These are phyloP conservation scores for Backusella morwellensis DNA, from an alignment of 192 early-diverging fungal species.

Conservation along the genomic window DNA sequence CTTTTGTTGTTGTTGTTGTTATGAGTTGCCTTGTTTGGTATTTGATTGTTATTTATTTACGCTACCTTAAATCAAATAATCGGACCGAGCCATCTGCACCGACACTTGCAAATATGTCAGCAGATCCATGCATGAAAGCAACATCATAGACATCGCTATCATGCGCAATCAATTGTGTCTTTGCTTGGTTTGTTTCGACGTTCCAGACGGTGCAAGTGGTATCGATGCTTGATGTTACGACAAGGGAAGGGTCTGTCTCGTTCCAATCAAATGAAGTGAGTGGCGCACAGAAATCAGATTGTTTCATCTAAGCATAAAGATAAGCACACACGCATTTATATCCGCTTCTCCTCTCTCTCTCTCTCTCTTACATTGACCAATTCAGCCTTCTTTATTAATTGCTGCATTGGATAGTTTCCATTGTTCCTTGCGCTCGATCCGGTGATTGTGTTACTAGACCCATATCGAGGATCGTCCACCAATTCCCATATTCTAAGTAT, in stretches of 20 bases:
- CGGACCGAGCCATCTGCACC: constrained; percentile 98
- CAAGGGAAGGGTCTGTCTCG: constrained; percentile 74
- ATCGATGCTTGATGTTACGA: constrained; percentile 94
- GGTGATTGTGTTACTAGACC: constrained; percentile 5
- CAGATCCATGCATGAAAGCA: constrained; percentile 80
- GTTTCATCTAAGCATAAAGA: constrained; percentile 35
- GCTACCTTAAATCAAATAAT: constrained; percentile 90
- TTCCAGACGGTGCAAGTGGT: constrained; percentile 99
- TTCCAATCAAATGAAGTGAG: constrained; percentile 99
- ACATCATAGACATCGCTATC: constrained; percentile 99
- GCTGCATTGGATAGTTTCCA: constrained; percentile 20
- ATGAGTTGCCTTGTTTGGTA: not conserved
- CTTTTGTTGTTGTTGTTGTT: constrained; percentile 38
- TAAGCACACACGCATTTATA: not conserved
- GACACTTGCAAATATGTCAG: constrained; percentile 93
- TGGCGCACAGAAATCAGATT: constrained; percentile 83
- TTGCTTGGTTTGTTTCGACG: constrained; percentile 92
- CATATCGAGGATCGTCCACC: constrained; percentile 50
- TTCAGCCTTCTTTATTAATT: constrained; percentile 46
- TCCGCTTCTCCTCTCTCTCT: not conserved
- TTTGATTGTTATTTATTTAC: not conserved
- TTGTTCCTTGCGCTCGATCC: constrained; percentile 39
- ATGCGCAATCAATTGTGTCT: constrained; percentile 99
- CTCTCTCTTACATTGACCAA: constrained; percentile 57
- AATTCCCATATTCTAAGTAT: constrained; percentile 89